Evolutionary conservation across 768 basidiomycete species (phyloP).

Genomic region (Dioszegia aurantiaca): DNA sequence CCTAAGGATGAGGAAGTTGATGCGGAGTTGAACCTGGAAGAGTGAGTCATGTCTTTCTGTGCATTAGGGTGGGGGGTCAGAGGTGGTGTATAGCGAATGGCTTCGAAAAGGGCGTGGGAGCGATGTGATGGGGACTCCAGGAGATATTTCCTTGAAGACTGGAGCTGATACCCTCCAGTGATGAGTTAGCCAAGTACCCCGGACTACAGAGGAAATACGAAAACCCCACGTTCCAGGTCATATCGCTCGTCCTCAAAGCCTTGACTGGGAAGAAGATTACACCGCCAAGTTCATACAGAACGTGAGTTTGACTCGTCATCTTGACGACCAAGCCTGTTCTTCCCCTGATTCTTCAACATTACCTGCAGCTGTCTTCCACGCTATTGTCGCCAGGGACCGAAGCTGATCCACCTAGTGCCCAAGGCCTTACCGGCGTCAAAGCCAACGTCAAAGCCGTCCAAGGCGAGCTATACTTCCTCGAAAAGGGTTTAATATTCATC

Average conservation of each 20-base stretch:
- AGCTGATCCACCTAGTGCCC: slow-evolving; percentile 59
- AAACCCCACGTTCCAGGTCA: slow-evolving; percentile 90
- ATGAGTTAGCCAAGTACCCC: slow-evolving; percentile 59
- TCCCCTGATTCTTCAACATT: too few relatives aligned
- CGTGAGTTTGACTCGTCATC: slow-evolving; percentile 56
- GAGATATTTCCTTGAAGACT: not conserved
- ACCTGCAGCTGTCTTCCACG: not conserved
- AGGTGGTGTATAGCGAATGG: too few relatives aligned
- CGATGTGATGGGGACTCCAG: not conserved
- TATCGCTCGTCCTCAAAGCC: slow-evolving; percentile 87
- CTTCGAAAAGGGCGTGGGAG: too few relatives aligned
- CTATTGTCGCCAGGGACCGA: not conserved
- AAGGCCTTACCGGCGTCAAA: slow-evolving; percentile 91
- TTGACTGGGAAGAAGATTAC: slow-evolving; percentile 87
- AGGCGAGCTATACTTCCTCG: slow-evolving; percentile 95
- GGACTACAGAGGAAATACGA: slow-evolving; percentile 90
- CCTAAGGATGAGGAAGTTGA: slow-evolving; percentile 96
- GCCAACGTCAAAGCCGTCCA: slow-evolving; percentile 95
- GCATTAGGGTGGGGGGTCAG: too few relatives aligned
- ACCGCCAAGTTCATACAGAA: slow-evolving; percentile 79
- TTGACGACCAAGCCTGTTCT: too few relatives aligned
- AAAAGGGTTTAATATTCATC: slow-evolving; percentile 96
- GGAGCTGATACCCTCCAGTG: slow-evolving; percentile 27
- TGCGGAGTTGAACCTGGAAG: slow-evolving; percentile 85
- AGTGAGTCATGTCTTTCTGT: slow-evolving; percentile 63